phyloP scores from a whole-genome alignment of 2,329 filamentous ascomycete species.

The Exophiala lecanii-corni region DNA sequence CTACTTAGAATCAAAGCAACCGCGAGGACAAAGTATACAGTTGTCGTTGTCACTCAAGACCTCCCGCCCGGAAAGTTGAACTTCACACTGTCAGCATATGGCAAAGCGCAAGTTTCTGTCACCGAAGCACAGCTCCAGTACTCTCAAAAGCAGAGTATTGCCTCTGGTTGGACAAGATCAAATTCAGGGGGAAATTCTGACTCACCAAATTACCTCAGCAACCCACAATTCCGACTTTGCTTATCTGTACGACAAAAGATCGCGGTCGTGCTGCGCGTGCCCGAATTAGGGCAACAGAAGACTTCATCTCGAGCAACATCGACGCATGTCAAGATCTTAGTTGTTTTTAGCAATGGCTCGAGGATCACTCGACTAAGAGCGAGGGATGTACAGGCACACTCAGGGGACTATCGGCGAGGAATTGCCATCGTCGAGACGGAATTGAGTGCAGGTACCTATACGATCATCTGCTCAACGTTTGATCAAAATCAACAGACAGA shows the following conservation, averaged over 20 bases:
- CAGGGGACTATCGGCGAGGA: conserved; percentile 81
- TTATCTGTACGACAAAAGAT: conserved; percentile 38
- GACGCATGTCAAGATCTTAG: conserved; percentile 79
- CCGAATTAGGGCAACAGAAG: conserved; percentile 33
- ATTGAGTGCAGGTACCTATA: conserved; percentile 67
- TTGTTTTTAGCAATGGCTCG: conserved; percentile 48
- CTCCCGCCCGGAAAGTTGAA: conserved; percentile 68
- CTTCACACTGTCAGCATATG: conserved; percentile 86
- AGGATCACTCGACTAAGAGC: conserved; percentile 64
- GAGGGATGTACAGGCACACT: conserved; percentile 75
- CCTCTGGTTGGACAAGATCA: conserved; percentile 68
- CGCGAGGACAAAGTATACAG: conserved; percentile 50
- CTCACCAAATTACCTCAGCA: conserved; percentile 70
- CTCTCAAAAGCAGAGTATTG: conserved; percentile 53
- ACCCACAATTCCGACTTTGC: conserved; percentile 75
- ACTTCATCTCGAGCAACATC: conserved; percentile 53
- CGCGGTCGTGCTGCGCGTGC: conserved; percentile 19
- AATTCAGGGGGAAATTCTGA: conserved; percentile 82
- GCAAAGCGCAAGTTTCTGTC: conserved; percentile 58
- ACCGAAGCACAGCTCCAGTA: conserved; percentile 59
- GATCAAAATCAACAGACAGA: conserved; percentile 52
- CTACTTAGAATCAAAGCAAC: conserved; percentile 67
- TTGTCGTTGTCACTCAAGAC: conserved; percentile 74
- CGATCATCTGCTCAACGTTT: conserved; percentile 27
- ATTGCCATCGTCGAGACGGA: conserved; percentile 65